These are phyloP conservation scores for Rhododendron ferrugineum DNA, from an alignment of 148 eudicot species.

Conservation along the genomic window DNA sequence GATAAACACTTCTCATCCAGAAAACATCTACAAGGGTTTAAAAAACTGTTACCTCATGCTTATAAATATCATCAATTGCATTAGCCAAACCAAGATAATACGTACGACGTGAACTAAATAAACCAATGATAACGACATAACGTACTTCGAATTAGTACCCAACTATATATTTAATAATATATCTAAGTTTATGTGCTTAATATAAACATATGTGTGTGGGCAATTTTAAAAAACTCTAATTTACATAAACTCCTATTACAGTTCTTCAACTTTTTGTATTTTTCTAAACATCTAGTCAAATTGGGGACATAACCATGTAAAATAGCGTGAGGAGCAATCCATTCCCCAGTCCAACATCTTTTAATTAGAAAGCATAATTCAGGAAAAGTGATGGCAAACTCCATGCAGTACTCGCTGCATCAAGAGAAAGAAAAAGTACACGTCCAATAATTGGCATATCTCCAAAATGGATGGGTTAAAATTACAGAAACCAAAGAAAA, in stretches of 20 bases:
- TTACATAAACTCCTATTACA: neutral
- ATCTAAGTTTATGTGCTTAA: neutral
- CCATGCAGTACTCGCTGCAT: neutral
- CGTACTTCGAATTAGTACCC: neutral
- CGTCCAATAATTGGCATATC: neutral
- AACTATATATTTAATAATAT: neutral
- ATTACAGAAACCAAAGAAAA: neutral
- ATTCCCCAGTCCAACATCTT: neutral
- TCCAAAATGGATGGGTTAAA: neutral
- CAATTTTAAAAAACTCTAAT: neutral
- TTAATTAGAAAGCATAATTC: neutral
- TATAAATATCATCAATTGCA: neutral
- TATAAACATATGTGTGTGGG: neutral
- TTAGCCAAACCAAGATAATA: neutral
- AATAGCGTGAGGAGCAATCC: neutral
- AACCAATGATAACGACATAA: neutral
- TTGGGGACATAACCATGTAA: neutral
- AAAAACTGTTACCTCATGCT: neutral
- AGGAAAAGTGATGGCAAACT: neutral
- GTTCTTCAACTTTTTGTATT: neutral
- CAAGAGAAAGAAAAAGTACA: neutral
- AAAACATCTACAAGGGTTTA: neutral
- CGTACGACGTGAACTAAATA: neutral
- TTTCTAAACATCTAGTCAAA: neutral
- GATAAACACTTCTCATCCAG: neutral